Base-by-base conservation (phyloP, 139 green algal genomes). In the Micractinium conductrix region DNA sequence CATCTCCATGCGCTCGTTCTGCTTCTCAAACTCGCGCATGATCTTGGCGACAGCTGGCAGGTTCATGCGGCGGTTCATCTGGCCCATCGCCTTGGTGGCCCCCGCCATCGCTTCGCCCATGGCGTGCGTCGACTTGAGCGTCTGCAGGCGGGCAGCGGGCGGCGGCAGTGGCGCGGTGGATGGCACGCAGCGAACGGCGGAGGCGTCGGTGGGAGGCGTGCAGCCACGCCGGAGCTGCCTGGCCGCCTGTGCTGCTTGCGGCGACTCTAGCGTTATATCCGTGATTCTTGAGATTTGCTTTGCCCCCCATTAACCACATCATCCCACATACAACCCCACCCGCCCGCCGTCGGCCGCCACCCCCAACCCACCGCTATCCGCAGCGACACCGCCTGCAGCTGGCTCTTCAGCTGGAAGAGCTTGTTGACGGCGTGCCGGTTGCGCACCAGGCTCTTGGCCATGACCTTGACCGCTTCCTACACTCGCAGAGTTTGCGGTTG, bases 1-100 rank as follows among this genome's bases (percentile, higher is more conserved):
- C 95, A 98, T 98, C 86, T 99, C 96, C 97, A 99, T 99, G 26
- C 86, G 88, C 87, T 98, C 96, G 83, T 99, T 99, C 91, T 99
- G 95, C 80, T 87, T 90, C 89, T 99, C 96, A 93, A 99, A 99
- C 83, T 99, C 97, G 24, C 90, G 90, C 94, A 99, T 97, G 88
- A 99, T 99, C 38, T 97, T 96, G 40, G 92, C 87, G 62, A 98
- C 84, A 24, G 93, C 89, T 85, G 96, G 97, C 83, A 99, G 86
- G 89, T 99, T 99, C 85, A 99, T 94, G 53, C 95, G 91, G 79
- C 92, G 92, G 92, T 99, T 99, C 97, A 99, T 99, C 17, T 90
- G 85, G 22, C 88, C 91, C 96, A 99, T 98, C 7, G 97, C 97
- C 92, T 98, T 98, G 22, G 97, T 99, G 0, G 97, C 96, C 0